These are phyloP conservation scores for Exophiala oligosperma DNA, from an alignment of 2,329 filamentous ascomycete species.

Conservation along the genomic window DNA sequence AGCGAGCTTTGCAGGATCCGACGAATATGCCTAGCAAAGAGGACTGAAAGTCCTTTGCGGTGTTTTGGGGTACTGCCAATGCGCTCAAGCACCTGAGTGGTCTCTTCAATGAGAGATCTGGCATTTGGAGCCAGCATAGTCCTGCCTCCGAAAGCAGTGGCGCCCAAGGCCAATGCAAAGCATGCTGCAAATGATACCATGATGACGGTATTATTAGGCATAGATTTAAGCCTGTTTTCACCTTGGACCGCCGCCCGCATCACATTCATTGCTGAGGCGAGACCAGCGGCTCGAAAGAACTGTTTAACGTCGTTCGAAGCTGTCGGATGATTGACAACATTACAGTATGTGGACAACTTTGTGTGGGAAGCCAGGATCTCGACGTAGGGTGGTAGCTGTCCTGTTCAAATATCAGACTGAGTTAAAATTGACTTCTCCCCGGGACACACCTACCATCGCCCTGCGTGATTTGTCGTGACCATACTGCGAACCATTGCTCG, in stretches of 20 bases:
- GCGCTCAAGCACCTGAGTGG: conserved; percentile 66
- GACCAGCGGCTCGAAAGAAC: conserved; percentile 69
- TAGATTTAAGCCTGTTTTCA: conserved; percentile 67
- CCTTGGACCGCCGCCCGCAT: conserved; percentile 73
- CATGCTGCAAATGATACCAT: conserved; percentile 77
- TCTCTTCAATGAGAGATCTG: conserved; percentile 65
- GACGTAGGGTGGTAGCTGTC: conserved; percentile 65
- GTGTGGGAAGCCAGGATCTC: conserved; percentile 74
- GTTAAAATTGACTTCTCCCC: no score
- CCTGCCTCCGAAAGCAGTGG: conserved; percentile 57
- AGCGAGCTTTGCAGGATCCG: conserved; percentile 26
- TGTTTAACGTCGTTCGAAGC: conserved; percentile 69
- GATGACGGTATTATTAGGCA: conserved; percentile 77
- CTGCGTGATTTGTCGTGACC: conserved; percentile 59
- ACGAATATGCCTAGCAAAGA: conserved; percentile 59
- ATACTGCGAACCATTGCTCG: conserved; percentile 63
- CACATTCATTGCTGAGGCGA: conserved; percentile 73
- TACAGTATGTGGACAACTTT: conserved; percentile 70
- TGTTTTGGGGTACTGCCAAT: conserved; percentile 67
- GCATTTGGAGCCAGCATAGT: conserved; percentile 62
- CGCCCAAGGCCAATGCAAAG: conserved; percentile 63
- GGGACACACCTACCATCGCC: conserved; percentile 46
- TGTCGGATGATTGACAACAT: conserved; percentile 72
- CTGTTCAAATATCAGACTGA: not conserved
- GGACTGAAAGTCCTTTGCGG: conserved; percentile 64